Evolutionary conservation across 2,329 filamentous ascomycete genomes (phyloP).

Genomic region (Nannizziopsis arthrosporioides): DNA sequence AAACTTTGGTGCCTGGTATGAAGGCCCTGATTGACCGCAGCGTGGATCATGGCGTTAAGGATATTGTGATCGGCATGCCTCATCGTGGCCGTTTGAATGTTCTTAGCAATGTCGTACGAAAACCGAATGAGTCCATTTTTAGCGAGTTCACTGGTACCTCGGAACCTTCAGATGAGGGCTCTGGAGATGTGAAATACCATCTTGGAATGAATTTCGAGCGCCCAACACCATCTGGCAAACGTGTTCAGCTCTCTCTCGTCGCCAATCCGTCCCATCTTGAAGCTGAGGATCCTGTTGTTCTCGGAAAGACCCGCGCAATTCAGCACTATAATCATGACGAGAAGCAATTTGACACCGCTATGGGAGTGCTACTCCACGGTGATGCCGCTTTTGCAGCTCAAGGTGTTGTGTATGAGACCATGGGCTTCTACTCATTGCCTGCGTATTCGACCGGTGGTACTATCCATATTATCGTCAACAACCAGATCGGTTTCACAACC

Average conservation of each 20-base stretch:
- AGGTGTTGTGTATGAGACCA: slow-evolving; percentile 95
- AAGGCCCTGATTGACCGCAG: slow-evolving; percentile 97
- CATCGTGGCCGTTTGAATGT: slow-evolving; percentile 97
- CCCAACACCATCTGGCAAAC: slow-evolving; percentile 94
- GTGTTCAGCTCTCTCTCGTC: slow-evolving; percentile 95
- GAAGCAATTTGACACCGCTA: slow-evolving; percentile 73
- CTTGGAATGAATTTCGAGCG: slow-evolving; percentile 99
- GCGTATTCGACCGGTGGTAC: slow-evolving; percentile 96
- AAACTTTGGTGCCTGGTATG: slow-evolving; percentile 96
- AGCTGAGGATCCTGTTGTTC: slow-evolving; percentile 92
- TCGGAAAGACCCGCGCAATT: slow-evolving; percentile 94
- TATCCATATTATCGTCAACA: slow-evolving; percentile 95
- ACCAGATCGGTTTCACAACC: slow-evolving; percentile 99
- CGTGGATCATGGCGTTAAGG: slow-evolving; percentile 96
- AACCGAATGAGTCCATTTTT: slow-evolving; percentile 99
- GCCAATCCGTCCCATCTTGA: slow-evolving; percentile 98
- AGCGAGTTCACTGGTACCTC: slow-evolving; percentile 87
- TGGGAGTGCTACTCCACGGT: slow-evolving; percentile 92
- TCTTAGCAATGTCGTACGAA: slow-evolving; percentile 94
- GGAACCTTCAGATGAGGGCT: slow-evolving; percentile 85
- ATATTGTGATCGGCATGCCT: slow-evolving; percentile 99
- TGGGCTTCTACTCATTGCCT: slow-evolving; percentile 91
- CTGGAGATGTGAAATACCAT: slow-evolving; percentile 98
- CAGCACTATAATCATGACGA: slow-evolving; percentile 99
- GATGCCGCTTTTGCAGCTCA: slow-evolving; percentile 95